Evolutionary conservation across 2,329 filamentous ascomycete species (phyloP).

Genomic region (Eutypella sp.): DNA sequence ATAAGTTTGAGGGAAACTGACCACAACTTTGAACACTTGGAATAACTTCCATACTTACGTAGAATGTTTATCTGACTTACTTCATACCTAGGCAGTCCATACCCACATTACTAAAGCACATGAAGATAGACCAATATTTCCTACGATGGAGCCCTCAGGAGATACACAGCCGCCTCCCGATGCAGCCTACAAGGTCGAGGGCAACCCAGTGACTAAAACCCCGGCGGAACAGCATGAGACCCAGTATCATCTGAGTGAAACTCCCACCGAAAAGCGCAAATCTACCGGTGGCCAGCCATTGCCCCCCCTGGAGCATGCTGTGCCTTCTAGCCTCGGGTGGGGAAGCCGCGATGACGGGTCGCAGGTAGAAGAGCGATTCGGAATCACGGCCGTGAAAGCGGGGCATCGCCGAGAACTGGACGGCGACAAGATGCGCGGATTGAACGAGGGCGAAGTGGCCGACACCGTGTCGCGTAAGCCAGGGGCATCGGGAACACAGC

Average conservation of each 20-base stretch:
- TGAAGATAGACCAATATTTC: not conserved
- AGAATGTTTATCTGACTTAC: too few species aligned
- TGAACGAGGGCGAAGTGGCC: constrained; percentile 25
- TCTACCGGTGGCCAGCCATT: constrained; percentile 10
- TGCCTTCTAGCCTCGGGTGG: constrained; percentile 21
- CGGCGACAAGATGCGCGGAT: constrained; percentile 23
- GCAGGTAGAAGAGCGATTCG: constrained; percentile 18
- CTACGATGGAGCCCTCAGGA: constrained; percentile 22
- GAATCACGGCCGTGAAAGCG: constrained; percentile 14
- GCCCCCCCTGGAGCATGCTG: constrained; percentile 13
- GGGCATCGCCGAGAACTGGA: constrained; percentile 21
- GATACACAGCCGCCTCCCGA: constrained; percentile 20
- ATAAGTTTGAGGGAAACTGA: too few species aligned
- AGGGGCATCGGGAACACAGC: constrained; percentile 22
- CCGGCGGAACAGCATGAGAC: constrained; percentile 17
- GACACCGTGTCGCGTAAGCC: constrained; percentile 20
- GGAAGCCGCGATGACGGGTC: constrained; percentile 21
- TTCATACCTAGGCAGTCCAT: too few species aligned
- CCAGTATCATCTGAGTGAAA: constrained; percentile 9
- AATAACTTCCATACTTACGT: too few species aligned
- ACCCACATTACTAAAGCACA: not conserved
- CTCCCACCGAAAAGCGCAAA: constrained; percentile 14
- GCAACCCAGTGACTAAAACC: constrained; percentile 21
- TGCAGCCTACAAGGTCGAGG: constrained; percentile 20
- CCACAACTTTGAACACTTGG: too few species aligned